Conservation (phyloP, 2,329 filamentous ascomycete genomes). For the Fusarium abutilonis region DNA sequence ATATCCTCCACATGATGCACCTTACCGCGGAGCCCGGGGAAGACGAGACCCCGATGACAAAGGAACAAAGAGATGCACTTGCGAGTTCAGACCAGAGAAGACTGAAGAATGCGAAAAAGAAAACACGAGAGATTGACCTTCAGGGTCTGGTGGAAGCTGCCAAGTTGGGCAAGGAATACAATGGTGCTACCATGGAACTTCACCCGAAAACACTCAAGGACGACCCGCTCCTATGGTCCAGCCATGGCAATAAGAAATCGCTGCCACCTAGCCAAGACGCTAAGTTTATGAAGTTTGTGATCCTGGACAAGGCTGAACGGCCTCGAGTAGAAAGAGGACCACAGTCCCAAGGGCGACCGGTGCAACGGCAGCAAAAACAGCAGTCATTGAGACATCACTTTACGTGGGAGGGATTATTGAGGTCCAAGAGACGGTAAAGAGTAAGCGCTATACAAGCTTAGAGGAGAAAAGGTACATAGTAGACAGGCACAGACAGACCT, state of each 20-base stretch:
- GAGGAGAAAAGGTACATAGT: neutral
- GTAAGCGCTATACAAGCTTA: neutral
- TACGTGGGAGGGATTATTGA: conserved; percentile 41
- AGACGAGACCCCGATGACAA: conserved; percentile 39
- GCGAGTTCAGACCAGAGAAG: conserved; percentile 34
- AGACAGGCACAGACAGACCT: conserved; percentile 2
- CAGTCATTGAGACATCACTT: conserved; percentile 34
- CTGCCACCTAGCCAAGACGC: conserved; percentile 55
- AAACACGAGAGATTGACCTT: conserved; percentile 46
- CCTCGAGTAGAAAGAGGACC: conserved; percentile 13
- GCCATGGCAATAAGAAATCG: conserved; percentile 38
- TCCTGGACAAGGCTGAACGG: conserved; percentile 15
- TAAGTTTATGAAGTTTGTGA: conserved; percentile 47
- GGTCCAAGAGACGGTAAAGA: conserved; percentile 38
- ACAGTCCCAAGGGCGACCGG: conserved; percentile 2
- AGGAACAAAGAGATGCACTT: conserved; percentile 39
- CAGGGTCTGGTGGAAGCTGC: conserved; percentile 48
- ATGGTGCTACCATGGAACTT: conserved; percentile 51
- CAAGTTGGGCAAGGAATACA: conserved; percentile 40
- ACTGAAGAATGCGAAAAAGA: conserved; percentile 17
- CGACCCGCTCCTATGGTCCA: conserved; percentile 51
- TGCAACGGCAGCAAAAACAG: conserved; percentile 16
- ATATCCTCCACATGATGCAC: conserved; percentile 38
- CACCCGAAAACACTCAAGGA: conserved; percentile 54
- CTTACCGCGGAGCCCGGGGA: conserved; percentile 21